Percentiles rank a stretch among this genome's conserved stretches.
These are phyloP conservation scores for Meyerozyma athensensis DNA, from an alignment of 1,139 yeast genomes.

Conservation along the genomic window DNA sequence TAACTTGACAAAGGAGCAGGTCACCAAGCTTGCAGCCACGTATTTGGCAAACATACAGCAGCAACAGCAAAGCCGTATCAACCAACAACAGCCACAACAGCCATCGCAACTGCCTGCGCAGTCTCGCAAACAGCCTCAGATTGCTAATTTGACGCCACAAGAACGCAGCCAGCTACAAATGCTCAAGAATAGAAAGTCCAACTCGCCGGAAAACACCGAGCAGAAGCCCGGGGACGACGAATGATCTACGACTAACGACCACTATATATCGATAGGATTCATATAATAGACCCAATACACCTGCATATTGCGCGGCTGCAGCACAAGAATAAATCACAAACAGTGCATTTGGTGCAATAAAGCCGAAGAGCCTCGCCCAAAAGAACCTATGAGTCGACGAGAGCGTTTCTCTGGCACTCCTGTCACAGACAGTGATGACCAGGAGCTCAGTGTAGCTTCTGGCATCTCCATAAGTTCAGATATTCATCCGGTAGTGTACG, in stretches of 20 bases:
- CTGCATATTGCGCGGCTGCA: neutral
- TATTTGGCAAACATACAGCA: conserved; percentile 58
- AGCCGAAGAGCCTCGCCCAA: neutral
- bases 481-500: neutral
- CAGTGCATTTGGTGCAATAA: too few relatives aligned
- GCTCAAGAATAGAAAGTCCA: conserved; percentile 28
- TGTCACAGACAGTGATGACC: too few relatives aligned
- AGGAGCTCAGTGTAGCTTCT: neutral
- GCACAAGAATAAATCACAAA: neutral
- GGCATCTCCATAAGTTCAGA: neutral
- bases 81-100: conserved; percentile 23
- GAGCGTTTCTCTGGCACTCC: too few relatives aligned
- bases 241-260: neutral
- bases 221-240: neutral
- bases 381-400: neutral
- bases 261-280: neutral
- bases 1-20: conserved; percentile 62
- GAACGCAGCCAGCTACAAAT: conserved; percentile 35
- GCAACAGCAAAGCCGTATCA: conserved; percentile 38
- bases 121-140: conserved; percentile 20
- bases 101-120: conserved; percentile 12
- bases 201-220: neutral
- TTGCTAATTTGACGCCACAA: conserved; percentile 33
- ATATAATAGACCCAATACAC: neutral
- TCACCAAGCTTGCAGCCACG: conserved; percentile 66